Base-by-base conservation (phyloP, 2,329 filamentous ascomycete genomes). In the Juglanconis sp. region DNA sequence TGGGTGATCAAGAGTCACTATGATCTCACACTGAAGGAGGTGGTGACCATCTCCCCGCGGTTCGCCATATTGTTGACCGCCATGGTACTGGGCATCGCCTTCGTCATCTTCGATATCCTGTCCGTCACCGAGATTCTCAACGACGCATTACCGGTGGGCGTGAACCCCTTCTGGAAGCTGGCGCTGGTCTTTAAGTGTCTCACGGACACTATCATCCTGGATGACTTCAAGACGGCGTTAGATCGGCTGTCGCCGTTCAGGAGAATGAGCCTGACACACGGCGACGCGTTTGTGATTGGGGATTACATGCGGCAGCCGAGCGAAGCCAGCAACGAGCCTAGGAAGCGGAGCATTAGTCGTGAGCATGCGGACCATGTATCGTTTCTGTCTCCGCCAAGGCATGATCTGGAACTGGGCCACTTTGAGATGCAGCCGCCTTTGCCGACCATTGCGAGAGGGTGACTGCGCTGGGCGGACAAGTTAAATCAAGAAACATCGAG, bases 151-250 rank as follows among this genome's bases (percentile, higher is more conserved):
- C 65, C 77, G 0, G 76, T 79, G 0, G 81, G 81, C 7, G 84
- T 88, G 66, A 86, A 88, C 66, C 85, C 85, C 0, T 88, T 87
- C 69, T 88, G 85, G 85, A 84, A 77, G 68, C 68, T 87, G 10
- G 79, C 81, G 0, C 84, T 87, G 50, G 80, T 87, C 30, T 87
- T 87, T 77, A 88, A 88, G 71, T 88, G 86, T 63, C 77, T 88
- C 51, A 87, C 85, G 24, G 86, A 89, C 67, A 85, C 81, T 0
- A 84, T 89, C 55, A 80, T 89, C 55, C 79, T 89, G 10, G 86
- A 89, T 67, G 86, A 89, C 66, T 89, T 89, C 79, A 88, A 88
- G 67, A 87, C 85, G 3, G 78, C 77, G 0, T 69, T 81, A 5
- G 79, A 81, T 53, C 65, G 65, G 51, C 61, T 69, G 15, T 60